Evolutionary conservation across 345 rosid genomes (phyloP).

Genomic region (Eucalyptus sp.): DNA sequence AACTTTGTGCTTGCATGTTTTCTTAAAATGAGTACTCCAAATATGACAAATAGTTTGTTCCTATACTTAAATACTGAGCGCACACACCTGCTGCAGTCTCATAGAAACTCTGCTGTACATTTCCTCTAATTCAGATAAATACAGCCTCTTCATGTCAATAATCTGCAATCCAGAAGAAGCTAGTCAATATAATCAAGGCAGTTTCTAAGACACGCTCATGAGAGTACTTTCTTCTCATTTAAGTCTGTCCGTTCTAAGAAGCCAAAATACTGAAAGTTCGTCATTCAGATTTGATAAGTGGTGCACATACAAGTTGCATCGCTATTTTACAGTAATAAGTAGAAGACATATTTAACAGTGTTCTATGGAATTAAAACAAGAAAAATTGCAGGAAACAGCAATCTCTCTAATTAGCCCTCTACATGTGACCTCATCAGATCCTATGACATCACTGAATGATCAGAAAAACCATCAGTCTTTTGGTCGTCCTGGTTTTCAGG

Average conservation of each 20-base stretch:
- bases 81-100: conserved; percentile 20
- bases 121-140: conserved; percentile 18
- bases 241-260: background rate
- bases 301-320: background rate
- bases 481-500: background rate
- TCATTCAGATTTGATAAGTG: background rate
- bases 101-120: conserved; percentile 10
- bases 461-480: background rate
- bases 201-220: background rate
- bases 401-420: background rate
- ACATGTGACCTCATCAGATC: background rate
- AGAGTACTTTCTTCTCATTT: background rate
- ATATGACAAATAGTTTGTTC: background rate
- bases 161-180: background rate
- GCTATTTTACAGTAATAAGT: background rate
- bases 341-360: background rate
- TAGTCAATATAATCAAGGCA: background rate
- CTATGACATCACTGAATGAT: background rate
- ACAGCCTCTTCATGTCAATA: background rate
- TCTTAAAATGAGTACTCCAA: background rate
- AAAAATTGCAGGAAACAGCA: background rate
- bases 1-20: background rate
- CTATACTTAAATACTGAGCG: background rate
- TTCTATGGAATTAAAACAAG: background rate
- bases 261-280: background rate